A percentile compares a stretch with the other conserved stretches of the same genome.
Conservation (phyloP, 176 grass and related monocot genomes). For the Oryza longistaminata region DNA sequence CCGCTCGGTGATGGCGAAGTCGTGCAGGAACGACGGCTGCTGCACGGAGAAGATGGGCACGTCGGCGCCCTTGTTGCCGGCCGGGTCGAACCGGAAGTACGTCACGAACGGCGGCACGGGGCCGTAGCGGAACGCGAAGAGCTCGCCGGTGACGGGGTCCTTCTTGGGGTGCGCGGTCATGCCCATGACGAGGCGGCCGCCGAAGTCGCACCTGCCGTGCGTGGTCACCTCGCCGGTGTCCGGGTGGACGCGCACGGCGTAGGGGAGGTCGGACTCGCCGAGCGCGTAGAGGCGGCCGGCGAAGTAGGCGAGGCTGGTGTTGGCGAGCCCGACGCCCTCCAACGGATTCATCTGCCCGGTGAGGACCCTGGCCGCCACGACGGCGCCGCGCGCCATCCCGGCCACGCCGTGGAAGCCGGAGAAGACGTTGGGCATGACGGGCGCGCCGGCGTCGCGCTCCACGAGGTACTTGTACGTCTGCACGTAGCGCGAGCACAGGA, state of each 20-base stretch:
- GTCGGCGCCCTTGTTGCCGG: conserved; percentile 73
- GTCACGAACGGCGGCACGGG: conserved; percentile 80
- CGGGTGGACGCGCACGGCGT: conserved; percentile 59
- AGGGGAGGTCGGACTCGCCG: conserved; percentile 86
- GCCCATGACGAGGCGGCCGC: conserved; percentile 62
- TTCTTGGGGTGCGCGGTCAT: conserved; percentile 98
- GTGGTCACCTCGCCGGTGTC: conserved; percentile 65
- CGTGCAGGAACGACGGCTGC: conserved; percentile 74
- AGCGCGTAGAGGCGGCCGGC: conserved; percentile 75
- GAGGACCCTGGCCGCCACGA: conserved; percentile 70
- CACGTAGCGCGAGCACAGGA: conserved; percentile 94
- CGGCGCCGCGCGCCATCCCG: conserved; percentile 68
- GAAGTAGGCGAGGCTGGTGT: conserved; percentile 87
- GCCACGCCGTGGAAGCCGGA: conserved; percentile 73
- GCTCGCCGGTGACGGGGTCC: conserved; percentile 65
- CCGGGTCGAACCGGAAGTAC: conserved; percentile 80
- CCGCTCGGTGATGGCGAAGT: conserved; percentile 79
- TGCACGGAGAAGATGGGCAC: conserved; percentile 83
- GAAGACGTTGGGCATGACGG: conserved; percentile 77
- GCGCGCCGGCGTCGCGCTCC: conserved; percentile 66
- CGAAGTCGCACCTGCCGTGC: conserved; percentile 64
- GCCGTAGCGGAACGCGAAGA: conserved; percentile 81
- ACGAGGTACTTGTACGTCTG: conserved; percentile 89
- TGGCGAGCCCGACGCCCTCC: conserved; percentile 71
- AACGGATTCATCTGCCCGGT: conserved; percentile 83